phyloP scores from a whole-genome alignment of 2,329 filamentous ascomycete species.

The Penicillium sp. region DNA sequence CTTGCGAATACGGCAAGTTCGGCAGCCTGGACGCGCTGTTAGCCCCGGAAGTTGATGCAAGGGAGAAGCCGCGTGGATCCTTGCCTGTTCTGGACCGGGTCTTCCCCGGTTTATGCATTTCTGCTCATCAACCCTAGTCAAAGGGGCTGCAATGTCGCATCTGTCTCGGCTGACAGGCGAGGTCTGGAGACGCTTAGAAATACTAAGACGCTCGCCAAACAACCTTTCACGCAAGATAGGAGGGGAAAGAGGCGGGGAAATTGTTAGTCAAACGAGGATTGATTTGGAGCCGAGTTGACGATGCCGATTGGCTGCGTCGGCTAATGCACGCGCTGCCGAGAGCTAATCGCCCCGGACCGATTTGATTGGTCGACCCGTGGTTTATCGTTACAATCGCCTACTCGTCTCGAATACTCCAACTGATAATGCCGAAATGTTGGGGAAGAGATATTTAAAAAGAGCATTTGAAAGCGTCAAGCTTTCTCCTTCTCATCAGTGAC shows the following conservation, averaged over 20 bases:
- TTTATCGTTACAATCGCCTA: neutral
- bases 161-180: neutral
- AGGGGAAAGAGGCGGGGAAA: neutral
- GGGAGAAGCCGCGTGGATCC: slow-evolving; percentile 13
- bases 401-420: neutral
- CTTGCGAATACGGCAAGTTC: slow-evolving; percentile 33
- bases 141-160: neutral
- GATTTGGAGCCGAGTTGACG: slow-evolving; percentile 8
- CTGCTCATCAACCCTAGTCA: slow-evolving; percentile 3
- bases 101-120: slow-evolving; percentile 25
- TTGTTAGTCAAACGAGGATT: neutral
- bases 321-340: slow-evolving; percentile 14
- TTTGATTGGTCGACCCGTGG: neutral
- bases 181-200: neutral
- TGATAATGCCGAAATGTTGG: neutral
- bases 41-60: neutral
- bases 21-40: slow-evolving; percentile 21
- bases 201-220: neutral
- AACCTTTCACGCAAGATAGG: neutral
- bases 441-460: neutral
- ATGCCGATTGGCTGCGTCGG: slow-evolving; percentile 30
- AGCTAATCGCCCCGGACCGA: neutral
- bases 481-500: neutral
- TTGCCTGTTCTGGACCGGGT: slow-evolving; percentile 30
- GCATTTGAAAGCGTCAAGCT: neutral